Base-by-base conservation (phyloP, 257 asterid species). In the Buddleja alternifolia region DNA sequence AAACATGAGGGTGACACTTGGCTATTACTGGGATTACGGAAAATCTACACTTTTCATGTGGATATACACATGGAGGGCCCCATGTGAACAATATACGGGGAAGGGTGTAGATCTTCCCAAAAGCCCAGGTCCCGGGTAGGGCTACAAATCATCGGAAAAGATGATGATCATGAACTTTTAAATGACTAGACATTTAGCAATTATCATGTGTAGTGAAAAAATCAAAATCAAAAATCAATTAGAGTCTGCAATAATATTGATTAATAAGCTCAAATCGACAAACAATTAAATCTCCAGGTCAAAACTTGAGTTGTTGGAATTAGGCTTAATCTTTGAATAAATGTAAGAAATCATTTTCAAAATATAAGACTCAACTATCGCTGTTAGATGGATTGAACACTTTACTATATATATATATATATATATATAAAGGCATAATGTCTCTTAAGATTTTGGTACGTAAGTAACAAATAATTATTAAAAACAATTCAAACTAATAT, bases 351-450 rank as follows among this genome's bases (percentile, higher is more conserved):
- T 32, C 77, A 46, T 65, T 56, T 39, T 73, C 62, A 41, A 47
- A 56, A 32, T 37, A 8, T 57, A 48, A 29, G n/a, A 20, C 59
- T 63, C 59, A 25, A 25, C 66, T 16, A 48, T 53, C 70, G 19
- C 70, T 11, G 6, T 52, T 73, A 44, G 10, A 46, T 25, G 29
- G 54, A 36, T 55, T 64, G 21, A 64, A 71, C 25, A 50, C 37
- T 32, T 69, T 11, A 57, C 2, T 51, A 21, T 57, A 29, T 39
- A 39, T 25, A 48, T 70, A 34, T n/a, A 10, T 36, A 2, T 69
- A 62, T 50, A 42, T 5, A 46, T 58, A 23, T 57, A 25, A 44
- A 47, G 52, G 14, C 46, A 21, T 19, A 14, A 17, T 52, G 4
- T 21, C 6, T 10, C 10, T 0, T 23, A 3, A 29, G 34, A 29